Evolutionary conservation across 1,284 basidiomycete species (phyloP), one percentile per base, ranked within the genome.

Genomic region (Malassezia obtusa): DNA sequence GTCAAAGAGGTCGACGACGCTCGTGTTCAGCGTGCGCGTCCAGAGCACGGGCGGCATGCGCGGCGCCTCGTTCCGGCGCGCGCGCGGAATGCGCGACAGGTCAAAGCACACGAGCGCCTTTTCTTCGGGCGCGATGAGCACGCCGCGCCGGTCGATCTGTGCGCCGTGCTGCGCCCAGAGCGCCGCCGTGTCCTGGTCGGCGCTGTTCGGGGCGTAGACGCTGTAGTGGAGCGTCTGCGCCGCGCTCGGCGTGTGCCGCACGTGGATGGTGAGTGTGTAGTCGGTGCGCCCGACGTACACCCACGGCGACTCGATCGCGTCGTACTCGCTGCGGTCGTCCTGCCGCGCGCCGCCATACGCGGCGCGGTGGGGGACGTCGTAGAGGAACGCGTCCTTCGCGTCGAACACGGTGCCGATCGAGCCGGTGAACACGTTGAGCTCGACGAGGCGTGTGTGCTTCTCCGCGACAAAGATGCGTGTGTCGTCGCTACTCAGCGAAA

Each of bases 401-500:
- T 83, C 84, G 47, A 89, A 80, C 0, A 83, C 83, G 6, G 84
- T 84, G 73, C 85, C 86, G 53, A 92, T 80, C 61, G 79, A 80
- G 1, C 89, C 89, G 0, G 87, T 88, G 67, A 85, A 83, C 40
- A 91, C 76, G 68, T 90, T 86, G 12, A 92, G 78, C 36, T 86
- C 77, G 31, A 92, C 75, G 24, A 91, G 73, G 0, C 83, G 85
- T 0, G 86, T 89, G 71, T 87, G 84, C 75, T 90, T 90, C 70
- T 81, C 81, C 3, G 88, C 89, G 1, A 89, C 82, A 71, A 91
- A 91, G 14, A 87, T 79, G 37, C 84, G 80, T 75, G 61, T 82
- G 79, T 83, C 80, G 46, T 83, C 83, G 11, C 81, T 81, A 14
- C 81, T 76, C 55, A 88, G 85, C 35, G 80, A 84, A 70, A 88